phyloP scores from a whole-genome alignment of 2,329 filamentous ascomycete species.

The Coniochaeta ligniaria region DNA sequence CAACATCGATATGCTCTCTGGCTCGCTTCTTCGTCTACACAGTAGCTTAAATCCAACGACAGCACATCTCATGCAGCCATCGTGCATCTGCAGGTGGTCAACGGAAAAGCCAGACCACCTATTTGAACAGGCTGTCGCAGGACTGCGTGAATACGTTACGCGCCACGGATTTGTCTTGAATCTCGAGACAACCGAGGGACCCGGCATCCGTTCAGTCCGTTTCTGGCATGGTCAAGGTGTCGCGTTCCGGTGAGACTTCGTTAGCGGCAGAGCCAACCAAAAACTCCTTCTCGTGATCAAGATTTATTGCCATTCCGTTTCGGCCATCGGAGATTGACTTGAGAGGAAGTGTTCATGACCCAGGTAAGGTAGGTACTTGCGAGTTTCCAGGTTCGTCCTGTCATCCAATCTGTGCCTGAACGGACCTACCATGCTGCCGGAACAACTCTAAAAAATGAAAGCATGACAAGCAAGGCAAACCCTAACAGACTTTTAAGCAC shows the following conservation, averaged over 20 bases:
- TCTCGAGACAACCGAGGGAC: not conserved
- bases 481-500: not conserved
- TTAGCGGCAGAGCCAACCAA: not conserved
- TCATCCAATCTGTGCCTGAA: not conserved
- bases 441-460: not conserved
- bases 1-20: too few species aligned
- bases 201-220: not conserved
- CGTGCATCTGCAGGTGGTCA: too few species aligned
- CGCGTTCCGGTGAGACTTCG: not conserved
- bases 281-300: not conserved
- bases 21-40: too few species aligned
- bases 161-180: not conserved
- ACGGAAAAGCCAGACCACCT: too few species aligned
- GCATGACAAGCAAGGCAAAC: not conserved
- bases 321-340: not conserved
- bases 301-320: not conserved
- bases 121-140: not conserved
- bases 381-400: not conserved
- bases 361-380: not conserved
- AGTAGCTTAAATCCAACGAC: too few species aligned
- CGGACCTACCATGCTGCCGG: not conserved
- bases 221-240: not conserved
- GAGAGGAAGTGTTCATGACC: not conserved
- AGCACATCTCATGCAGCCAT: too few species aligned
- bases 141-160: not conserved